Evolutionary conservation across 1,139 yeast species (phyloP).

Genomic region (Suhomyces kunorum): DNA sequence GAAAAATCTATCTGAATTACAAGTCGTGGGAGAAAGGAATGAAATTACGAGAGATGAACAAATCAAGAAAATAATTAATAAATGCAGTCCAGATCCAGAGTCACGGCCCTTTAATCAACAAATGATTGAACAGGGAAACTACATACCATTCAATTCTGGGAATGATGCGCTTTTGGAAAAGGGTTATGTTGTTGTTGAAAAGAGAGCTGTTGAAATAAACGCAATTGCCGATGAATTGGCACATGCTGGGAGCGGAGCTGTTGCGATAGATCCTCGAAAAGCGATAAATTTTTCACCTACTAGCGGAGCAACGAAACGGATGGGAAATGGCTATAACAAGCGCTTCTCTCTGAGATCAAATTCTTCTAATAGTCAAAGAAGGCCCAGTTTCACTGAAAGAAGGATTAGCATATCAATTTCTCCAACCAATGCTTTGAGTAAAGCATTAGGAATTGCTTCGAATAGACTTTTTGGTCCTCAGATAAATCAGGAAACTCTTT

Average conservation of each 20-base stretch:
- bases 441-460: conserved; percentile 86
- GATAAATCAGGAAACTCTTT: conserved; percentile 12
- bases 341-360: conserved; percentile 37
- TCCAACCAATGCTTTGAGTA: conserved; percentile 85
- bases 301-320: conserved; percentile 16
- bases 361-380: conserved; percentile 38
- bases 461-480: conserved; percentile 73
- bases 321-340: conserved; percentile 14
- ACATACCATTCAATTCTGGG: conserved; percentile 8
- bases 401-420: conserved; percentile 70
- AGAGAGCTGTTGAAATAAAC: conserved; percentile 91
- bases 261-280: conserved; percentile 37
- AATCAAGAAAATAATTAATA: conserved; percentile 45
- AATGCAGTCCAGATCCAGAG: conserved; percentile 48
- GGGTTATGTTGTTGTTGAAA: conserved; percentile 93
- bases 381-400: conserved; percentile 58
- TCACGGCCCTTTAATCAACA: neutral
- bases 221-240: conserved; percentile 92
- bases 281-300: conserved; percentile 21
- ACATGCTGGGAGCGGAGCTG: conserved; percentile 60
- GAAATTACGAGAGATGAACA: conserved; percentile 39
- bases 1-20: too few species aligned
- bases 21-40: neutral
- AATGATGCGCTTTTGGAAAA: conserved; percentile 60
- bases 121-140: neutral